These are phyloP conservation scores for Cladosporium phlei DNA, from an alignment of 2,329 filamentous ascomycete genomes.

Conservation along the genomic window DNA sequence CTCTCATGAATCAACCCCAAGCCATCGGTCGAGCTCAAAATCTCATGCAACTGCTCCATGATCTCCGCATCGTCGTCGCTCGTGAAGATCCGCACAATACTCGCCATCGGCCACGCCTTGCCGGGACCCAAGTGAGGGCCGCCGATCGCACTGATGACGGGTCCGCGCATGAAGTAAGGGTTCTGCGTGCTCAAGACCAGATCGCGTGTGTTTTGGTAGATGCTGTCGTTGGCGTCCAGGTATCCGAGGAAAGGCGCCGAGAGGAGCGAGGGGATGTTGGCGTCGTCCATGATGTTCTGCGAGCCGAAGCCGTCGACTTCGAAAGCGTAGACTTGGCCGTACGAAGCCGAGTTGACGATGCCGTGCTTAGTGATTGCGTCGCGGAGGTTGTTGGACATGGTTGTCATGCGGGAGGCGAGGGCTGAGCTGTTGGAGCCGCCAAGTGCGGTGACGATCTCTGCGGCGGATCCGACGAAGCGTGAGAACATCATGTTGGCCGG, in stretches of 20 bases:
- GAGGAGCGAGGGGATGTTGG: conserved; percentile 64
- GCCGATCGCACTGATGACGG: conserved; percentile 45
- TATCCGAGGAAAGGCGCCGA: conserved; percentile 62
- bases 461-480: conserved; percentile 53
- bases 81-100: conserved; percentile 49
- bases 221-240: conserved; percentile 34
- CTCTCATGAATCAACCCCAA: conserved; percentile 50
- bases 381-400: conserved; percentile 46
- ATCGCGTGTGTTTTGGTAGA: conserved; percentile 44
- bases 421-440: conserved; percentile 41
- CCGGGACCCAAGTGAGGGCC: conserved; percentile 46
- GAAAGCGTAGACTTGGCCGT: conserved; percentile 43
- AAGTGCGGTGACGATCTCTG: conserved; percentile 50
- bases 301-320: conserved; percentile 46
- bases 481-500: conserved; percentile 67
- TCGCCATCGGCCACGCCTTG: conserved; percentile 49
- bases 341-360: conserved; percentile 35
- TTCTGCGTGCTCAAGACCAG: conserved; percentile 43
- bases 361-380: conserved; percentile 43
- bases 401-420: conserved; percentile 53
- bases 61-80: conserved; percentile 46
- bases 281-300: conserved; percentile 64
- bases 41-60: conserved; percentile 38
- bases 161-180: conserved; percentile 48
- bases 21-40: conserved; percentile 45